phyloP scores from a whole-genome alignment of 495 filamentous ascomycete genomes.

The Neurospora sp. region DNA sequence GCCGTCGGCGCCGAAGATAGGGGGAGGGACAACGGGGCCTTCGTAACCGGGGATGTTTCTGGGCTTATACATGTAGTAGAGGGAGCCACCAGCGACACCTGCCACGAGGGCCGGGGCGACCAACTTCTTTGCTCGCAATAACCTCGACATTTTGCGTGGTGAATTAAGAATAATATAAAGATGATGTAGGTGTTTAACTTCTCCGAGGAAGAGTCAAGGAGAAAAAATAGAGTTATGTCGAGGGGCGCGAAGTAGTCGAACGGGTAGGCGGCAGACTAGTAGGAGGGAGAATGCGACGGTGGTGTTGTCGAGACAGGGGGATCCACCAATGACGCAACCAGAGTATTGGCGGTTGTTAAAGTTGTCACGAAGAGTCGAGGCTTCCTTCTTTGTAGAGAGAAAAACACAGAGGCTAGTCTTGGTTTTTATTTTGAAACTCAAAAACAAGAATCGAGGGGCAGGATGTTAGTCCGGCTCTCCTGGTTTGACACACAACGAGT shows the following conservation, averaged over 20 bases:
- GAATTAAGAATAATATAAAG: neutral
- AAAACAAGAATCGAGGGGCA: neutral
- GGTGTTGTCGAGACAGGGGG: neutral
- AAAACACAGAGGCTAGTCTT: neutral
- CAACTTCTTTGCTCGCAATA: slow-evolving; percentile 25
- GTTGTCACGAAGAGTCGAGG: neutral
- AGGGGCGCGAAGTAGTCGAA: neutral
- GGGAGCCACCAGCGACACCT: slow-evolving; percentile 39
- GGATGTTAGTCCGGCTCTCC: neutral
- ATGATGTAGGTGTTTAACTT: neutral
- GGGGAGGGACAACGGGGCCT: slow-evolving; percentile 68
- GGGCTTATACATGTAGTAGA: slow-evolving; percentile 75
- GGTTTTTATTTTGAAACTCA: neutral
- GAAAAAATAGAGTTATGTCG: neutral
- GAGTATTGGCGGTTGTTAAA: neutral
- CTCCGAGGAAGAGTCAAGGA: neutral
- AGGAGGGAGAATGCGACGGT: neutral
- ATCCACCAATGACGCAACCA: slow-evolving; percentile 24
- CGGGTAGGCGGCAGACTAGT: neutral
- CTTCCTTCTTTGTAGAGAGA: neutral
- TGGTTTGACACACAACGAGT: neutral
- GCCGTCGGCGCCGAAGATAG: slow-evolving; percentile 67
- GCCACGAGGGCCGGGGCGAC: slow-evolving; percentile 27
- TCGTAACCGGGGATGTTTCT: slow-evolving; percentile 79
- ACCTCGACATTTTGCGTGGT: slow-evolving; percentile 16